These are phyloP conservation scores for Aspergillus neotritici DNA, from an alignment of 2,329 filamentous ascomycete genomes.

Conservation along the genomic window DNA sequence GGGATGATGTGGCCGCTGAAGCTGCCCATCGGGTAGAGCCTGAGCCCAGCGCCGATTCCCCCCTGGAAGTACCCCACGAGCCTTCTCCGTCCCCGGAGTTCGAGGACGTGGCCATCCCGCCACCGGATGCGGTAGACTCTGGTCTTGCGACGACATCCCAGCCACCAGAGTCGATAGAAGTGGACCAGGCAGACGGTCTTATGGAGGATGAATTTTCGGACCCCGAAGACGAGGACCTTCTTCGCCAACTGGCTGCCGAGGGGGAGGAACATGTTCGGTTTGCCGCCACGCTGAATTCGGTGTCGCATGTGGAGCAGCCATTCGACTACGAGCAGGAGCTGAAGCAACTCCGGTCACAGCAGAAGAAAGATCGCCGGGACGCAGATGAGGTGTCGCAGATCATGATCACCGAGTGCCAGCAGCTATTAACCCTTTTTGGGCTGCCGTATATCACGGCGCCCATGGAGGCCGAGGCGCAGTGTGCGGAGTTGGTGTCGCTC, in stretches of 20 bases:
- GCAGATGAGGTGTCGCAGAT: conserved; percentile 94
- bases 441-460: conserved; percentile 95
- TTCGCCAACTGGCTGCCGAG: conserved; percentile 80
- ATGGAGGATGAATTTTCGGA: conserved; percentile 66
- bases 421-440: conserved; percentile 81
- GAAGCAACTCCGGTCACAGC: conserved; percentile 79
- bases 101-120: conserved; percentile 12
- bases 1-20: background rate
- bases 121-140: conserved; percentile 12
- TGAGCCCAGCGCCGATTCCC: no score
- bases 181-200: conserved; percentile 21
- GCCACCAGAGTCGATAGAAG: conserved; percentile 5
- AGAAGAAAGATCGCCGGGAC: conserved; percentile 92
- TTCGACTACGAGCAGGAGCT: conserved; percentile 83
- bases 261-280: conserved; percentile 92
- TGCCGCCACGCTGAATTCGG: conserved; percentile 77
- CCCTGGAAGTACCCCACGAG: background rate
- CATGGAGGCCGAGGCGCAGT: conserved; percentile 98
- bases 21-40: background rate
- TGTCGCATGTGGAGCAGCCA: conserved; percentile 62
- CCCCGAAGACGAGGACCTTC: conserved; percentile 83
- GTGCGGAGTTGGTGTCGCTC: conserved; percentile 78
- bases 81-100: conserved; percentile 43
- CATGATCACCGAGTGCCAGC: conserved; percentile 94
- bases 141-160: conserved; percentile 3